Evolutionary conservation across 768 basidiomycete genomes (phyloP), one percentile per base, ranked within the genome.

Genomic region (Hebeloma cylindrosporum): DNA sequence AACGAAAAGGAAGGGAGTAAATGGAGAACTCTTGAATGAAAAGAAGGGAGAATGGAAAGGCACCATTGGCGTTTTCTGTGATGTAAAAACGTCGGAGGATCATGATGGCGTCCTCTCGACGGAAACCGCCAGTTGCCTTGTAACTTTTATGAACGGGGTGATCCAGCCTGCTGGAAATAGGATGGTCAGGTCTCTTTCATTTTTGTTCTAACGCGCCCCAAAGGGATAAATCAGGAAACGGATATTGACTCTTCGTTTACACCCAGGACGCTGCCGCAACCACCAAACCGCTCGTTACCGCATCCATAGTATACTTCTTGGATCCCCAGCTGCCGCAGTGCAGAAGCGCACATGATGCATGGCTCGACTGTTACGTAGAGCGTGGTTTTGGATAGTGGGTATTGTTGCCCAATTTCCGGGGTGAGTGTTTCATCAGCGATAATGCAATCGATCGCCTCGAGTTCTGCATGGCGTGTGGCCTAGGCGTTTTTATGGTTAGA

Each of bases 341-440:
- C 96, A 17, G 91, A 93, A 9, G 93, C 92, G 54, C 96, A 99
- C 96, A 98, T 98, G 63, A 98, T 93, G 66, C 96, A 99, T 0
- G 95, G 96, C 66, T 99, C 95, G 41, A 99, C 96, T 4, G 96
- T 99, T 40, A 98, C 96, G 63, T 98, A 99, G 21, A 98, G 80
- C 2, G 82, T 88, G 16, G 91, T 94, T 7, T 79, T 73, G 1
- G 75, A 74, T 13, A 99, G 76, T 4, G 90, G 89, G 47, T 88
- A 80, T 32, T 63, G 57, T 0, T n/a, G n/a, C n/a, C 64, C 40
- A n/a, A 62, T 48, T 25, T 63, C 58, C 17, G 80, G 78, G 6
- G 86, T 85, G 51, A 87, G 75, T 11, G 58, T 41, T 41, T 68
- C 66, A 60, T 85, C 76, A 0, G 81, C 71, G 9, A 98, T 69